phyloP scores from a whole-genome alignment of 352 stramenopile genomes.

The Saprolegnia diclina region DNA sequence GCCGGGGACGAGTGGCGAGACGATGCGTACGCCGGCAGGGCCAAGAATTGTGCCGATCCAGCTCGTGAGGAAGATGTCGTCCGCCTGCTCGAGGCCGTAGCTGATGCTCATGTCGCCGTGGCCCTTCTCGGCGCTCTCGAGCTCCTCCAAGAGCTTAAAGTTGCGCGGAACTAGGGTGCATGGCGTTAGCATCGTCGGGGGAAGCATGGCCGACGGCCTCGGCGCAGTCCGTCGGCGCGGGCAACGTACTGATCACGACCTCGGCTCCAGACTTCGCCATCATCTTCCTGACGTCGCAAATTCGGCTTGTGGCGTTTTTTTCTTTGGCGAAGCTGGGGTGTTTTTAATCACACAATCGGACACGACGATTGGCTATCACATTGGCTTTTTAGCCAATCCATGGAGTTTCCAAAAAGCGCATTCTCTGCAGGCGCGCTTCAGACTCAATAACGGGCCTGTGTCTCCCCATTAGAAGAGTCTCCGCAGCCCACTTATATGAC shows the following conservation, averaged over 20 bases:
- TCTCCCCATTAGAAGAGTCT: too few relatives aligned
- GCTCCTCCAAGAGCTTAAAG: slow-evolving; percentile 92
- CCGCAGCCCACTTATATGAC: too few relatives aligned
- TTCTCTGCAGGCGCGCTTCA: background rate
- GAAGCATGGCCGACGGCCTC: background rate
- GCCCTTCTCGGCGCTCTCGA: slow-evolving; percentile 90
- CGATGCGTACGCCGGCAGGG: slow-evolving; percentile 81
- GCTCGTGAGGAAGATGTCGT: slow-evolving; percentile 97
- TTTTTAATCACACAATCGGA: slow-evolving; percentile 8
- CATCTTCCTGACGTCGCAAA: slow-evolving; percentile 14
- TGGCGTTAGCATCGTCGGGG: background rate
- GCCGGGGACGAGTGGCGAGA: background rate
- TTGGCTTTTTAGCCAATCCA: slow-evolving; percentile 20
- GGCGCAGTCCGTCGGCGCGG: background rate
- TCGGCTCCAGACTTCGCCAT: slow-evolving; percentile 77
- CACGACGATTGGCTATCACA: slow-evolving; percentile 4
- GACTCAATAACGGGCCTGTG: too few relatives aligned
- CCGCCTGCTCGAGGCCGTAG: slow-evolving; percentile 92
- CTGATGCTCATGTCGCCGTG: slow-evolving; percentile 92
- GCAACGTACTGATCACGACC: slow-evolving; percentile 62
- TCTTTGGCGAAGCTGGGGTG: slow-evolving; percentile 15
- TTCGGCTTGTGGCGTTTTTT: slow-evolving; percentile 13
- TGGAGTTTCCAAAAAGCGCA: background rate
- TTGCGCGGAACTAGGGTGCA: slow-evolving; percentile 77
- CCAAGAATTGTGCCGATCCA: slow-evolving; percentile 98